Evolutionary conservation across 768 basidiomycete genomes (phyloP), one percentile per base, ranked within the genome.

Genomic region (Hypholoma fasciculare): DNA sequence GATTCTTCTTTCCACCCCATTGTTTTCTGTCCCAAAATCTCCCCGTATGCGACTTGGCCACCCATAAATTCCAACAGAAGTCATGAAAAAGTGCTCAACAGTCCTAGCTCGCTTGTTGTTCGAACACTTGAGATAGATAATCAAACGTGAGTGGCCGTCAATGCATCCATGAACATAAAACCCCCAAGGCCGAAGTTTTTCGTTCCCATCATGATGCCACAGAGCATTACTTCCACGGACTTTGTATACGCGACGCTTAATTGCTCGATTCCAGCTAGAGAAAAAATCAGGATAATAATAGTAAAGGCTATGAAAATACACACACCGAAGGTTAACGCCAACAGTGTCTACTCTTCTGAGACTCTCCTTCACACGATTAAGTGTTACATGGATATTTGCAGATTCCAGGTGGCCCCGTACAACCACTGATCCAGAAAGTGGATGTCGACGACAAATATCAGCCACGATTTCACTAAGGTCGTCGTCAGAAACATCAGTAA

Each of bases 151-250:
- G 60, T 70, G 72, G 0, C 78, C 78, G 62, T 80, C 76, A 17
- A 77, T 61, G 53, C 59, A 61, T 7, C 59, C 50, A 57, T 61
- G 55, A 23, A 61, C 59, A 19, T 61, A 61, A 39, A 61, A 61
- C 7, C 59, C 59, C 74, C 74, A 77, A 0, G 59, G 68, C 8
- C 68, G 64, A 0, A 77, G 56, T 50, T 73, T 76, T 52, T 77
- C 72, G 52, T 76, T 72, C 1, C 73, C 68, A 62, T 76, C 74
- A 19, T 65, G 57, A 59, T 76, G 75, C 73, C 73, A 75, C 0
- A 74, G 65, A 0, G 69, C 65, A 52, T 74, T 74, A 19, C 72
- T 65, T 2, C 67, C 67, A 8, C 64, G 62, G 0, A 74, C 72
- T 1, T 59, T 49, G 56, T 76, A 76, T 7, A 71, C 68, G 1